Evolutionary conservation across 1,284 basidiomycete species (phyloP).

Genomic region (Hymenochaete sp.): DNA sequence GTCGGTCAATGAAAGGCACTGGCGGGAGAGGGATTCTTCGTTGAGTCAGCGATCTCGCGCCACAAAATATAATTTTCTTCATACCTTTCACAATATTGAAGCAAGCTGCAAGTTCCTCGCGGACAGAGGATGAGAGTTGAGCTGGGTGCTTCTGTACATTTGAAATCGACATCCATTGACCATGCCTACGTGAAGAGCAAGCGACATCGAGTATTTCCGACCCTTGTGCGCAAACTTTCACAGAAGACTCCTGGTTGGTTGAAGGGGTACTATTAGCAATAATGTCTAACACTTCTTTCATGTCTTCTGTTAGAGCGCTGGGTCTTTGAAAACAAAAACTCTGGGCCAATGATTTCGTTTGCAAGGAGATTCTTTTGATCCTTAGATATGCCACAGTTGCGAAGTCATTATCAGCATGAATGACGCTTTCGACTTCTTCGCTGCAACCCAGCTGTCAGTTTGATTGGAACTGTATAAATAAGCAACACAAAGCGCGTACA

Average conservation of each 20-base stretch:
- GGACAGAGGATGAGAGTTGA: constrained; percentile 34
- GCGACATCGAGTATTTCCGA: not conserved
- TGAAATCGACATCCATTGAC: constrained; percentile 47
- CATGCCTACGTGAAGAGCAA: not conserved
- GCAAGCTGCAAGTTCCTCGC: constrained; percentile 56
- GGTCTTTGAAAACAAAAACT: constrained; percentile 32
- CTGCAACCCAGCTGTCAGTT: constrained; percentile 29
- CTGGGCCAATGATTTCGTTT: constrained; percentile 36
- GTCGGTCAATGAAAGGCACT: constrained; percentile 3
- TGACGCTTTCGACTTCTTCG: constrained; percentile 58
- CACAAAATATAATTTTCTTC: constrained; percentile 2
- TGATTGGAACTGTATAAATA: not conserved
- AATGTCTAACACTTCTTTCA: not conserved
- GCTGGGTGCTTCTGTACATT: constrained; percentile 37
- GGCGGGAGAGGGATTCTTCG: constrained; percentile 4
- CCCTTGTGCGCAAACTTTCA: too few species aligned
- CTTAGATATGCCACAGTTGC: constrained; percentile 85
- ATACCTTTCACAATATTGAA: constrained; percentile 52
- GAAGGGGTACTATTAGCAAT: not conserved
- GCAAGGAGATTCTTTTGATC: constrained; percentile 59
- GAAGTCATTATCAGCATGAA: constrained; percentile 67
- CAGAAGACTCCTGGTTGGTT: not conserved
- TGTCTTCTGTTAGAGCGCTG: constrained; percentile 39
- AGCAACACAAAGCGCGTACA: constrained; percentile 42
- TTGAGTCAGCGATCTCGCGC: constrained; percentile 55